Evolutionary conservation across 495 filamentous ascomycete species (phyloP).

Genomic region (Penicillium samsonianum): DNA sequence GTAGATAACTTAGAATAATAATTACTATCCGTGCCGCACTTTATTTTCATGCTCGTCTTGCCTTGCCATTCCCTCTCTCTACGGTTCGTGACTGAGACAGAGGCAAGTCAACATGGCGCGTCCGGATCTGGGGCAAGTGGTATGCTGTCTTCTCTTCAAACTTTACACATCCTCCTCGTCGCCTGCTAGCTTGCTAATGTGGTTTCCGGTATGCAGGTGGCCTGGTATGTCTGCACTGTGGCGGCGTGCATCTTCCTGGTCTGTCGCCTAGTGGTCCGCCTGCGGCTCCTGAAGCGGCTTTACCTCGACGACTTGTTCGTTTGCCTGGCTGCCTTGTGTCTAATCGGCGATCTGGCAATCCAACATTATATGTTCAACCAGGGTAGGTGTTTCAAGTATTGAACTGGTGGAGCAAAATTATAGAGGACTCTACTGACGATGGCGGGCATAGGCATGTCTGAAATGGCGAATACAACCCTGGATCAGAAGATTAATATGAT

Average conservation of each 20-base stretch:
- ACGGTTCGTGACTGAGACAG: not conserved
- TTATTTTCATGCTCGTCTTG: not conserved
- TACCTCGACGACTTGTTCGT: conserved; percentile 27
- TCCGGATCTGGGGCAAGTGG: conserved; percentile 1
- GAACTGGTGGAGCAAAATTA: not conserved
- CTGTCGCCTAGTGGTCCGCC: conserved; percentile 20
- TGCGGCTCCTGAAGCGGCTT: conserved; percentile 18
- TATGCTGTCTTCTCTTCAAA: not conserved
- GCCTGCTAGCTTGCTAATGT: not conserved
- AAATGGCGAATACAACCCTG: conserved; percentile 14
- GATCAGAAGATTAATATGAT: conserved; percentile 21
- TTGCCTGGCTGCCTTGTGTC: conserved; percentile 15
- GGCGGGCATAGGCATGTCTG: conserved; percentile 22
- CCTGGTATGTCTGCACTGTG: conserved; percentile 28
- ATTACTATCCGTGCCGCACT: no score
- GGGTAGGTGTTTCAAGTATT: conserved; percentile 12
- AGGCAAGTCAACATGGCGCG: conserved; percentile 1
- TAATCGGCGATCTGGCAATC: conserved; percentile 26
- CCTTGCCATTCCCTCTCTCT: not conserved
- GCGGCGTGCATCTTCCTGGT: conserved; percentile 22
- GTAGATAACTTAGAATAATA: no score
- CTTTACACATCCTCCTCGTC: not conserved
- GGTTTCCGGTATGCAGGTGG: conserved; percentile 16
- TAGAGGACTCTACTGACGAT: conserved; percentile 1
- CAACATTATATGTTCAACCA: conserved; percentile 29